phyloP scores from a whole-genome alignment of 495 filamentous ascomycete species.

The Penicillium herquei region DNA sequence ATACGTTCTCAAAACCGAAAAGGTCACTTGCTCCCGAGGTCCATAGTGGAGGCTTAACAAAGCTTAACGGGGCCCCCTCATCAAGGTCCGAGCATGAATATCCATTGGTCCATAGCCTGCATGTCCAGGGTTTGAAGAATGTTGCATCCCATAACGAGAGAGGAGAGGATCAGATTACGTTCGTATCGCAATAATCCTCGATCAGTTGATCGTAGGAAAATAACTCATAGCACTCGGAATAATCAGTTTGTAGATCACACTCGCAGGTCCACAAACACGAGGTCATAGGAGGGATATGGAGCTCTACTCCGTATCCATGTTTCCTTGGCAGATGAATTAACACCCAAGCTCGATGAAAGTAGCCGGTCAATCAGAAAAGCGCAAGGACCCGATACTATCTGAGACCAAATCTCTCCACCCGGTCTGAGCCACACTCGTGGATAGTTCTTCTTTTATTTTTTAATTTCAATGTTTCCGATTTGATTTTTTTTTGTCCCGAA shows the following conservation, averaged over 20 bases:
- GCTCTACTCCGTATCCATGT: too few relatives aligned
- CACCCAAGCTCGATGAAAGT: background rate
- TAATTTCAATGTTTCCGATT: too few relatives aligned
- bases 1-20: too few relatives aligned
- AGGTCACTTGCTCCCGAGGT: too few relatives aligned
- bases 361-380: background rate
- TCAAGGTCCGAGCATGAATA: background rate
- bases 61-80: conserved; percentile 8
- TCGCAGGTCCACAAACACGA: background rate
- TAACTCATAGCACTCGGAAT: background rate
- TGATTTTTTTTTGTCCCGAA: background rate
- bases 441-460: background rate
- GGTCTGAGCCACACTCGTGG: conserved; percentile 6
- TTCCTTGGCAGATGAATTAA: background rate
- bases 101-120: background rate
- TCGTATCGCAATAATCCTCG: background rate
- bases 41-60: conserved; percentile 13
- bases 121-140: background rate
- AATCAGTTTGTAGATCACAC: background rate
- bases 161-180: background rate
- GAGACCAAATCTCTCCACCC: background rate
- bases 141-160: background rate
- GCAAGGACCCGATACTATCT: background rate
- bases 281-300: background rate
- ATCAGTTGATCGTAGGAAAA: background rate